These are phyloP conservation scores for Antitrichia curtipendula DNA, from an alignment of 225 moss, liverwort and hornwort species.

Conservation along the genomic window DNA sequence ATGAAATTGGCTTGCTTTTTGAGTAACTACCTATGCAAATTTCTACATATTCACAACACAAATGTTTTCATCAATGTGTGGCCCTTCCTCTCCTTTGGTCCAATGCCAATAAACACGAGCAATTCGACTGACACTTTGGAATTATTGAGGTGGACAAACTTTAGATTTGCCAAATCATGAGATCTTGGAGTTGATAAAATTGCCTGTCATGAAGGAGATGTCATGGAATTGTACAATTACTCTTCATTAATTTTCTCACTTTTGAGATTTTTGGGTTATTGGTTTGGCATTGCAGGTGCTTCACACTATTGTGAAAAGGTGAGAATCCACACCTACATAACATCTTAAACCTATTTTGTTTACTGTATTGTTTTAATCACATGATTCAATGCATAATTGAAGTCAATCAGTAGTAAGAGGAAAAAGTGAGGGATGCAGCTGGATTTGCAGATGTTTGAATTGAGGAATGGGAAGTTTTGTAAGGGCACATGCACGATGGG, in stretches of 20 bases:
- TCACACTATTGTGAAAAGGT: slow-evolving; percentile 98
- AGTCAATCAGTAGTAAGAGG: neutral
- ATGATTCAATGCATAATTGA: neutral
- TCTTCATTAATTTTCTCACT: neutral
- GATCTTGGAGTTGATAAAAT: neutral
- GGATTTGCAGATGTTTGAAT: neutral
- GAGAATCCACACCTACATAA: neutral
- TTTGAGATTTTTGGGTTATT: neutral
- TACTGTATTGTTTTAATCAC: no score
- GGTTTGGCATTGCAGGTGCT: slow-evolving; percentile 39
- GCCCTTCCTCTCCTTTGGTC: neutral
- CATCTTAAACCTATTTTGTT: neutral
- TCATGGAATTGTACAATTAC: neutral
- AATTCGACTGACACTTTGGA: neutral
- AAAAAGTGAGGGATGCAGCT: neutral
- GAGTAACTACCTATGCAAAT: neutral
- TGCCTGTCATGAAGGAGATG: no score
- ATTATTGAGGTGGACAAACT: neutral
- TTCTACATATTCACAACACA: neutral
- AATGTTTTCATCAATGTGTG: neutral
- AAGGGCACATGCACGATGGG: slow-evolving; percentile 82
- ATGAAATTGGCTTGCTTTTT: neutral
- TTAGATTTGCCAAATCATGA: neutral
- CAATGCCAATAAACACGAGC: neutral
- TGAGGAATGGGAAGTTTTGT: slow-evolving; percentile 6